phyloP scores from a whole-genome alignment of 805 yeast genomes.

The Dipodascopsis tothii region DNA sequence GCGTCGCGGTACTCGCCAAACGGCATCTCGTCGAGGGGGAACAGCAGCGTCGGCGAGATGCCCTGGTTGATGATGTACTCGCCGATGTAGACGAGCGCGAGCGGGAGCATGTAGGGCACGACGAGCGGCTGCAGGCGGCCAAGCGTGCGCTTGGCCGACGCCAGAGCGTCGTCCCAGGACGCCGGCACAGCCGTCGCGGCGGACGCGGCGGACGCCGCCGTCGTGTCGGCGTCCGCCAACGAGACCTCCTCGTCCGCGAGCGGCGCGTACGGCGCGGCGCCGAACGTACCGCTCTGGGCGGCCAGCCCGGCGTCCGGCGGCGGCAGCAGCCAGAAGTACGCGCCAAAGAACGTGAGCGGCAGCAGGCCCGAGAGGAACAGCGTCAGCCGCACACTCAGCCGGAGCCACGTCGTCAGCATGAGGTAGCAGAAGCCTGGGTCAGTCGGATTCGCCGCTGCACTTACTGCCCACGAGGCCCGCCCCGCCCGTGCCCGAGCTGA shows the following conservation, averaged over 20 bases:
- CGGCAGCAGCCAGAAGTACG: slow-evolving; percentile 31
- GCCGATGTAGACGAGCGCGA: slow-evolving; percentile 71
- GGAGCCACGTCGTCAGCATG: slow-evolving; percentile 62
- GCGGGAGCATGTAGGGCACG: slow-evolving; percentile 65
- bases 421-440: slow-evolving; percentile 46
- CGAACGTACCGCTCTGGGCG: slow-evolving; percentile 13
- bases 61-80: slow-evolving; percentile 92
- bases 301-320: slow-evolving; percentile 18
- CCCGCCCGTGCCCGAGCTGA: slow-evolving; percentile 93
- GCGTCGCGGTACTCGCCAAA: slow-evolving; percentile 69
- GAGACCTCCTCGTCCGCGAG: slow-evolving; percentile 5
- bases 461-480: slow-evolving; percentile 80
- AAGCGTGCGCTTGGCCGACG: slow-evolving; percentile 19
- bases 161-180: slow-evolving; percentile 9
- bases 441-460: slow-evolving; percentile 1
- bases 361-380: slow-evolving; percentile 48
- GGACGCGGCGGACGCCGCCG: neutral
- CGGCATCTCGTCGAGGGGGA: slow-evolving; percentile 64
- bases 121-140: slow-evolving; percentile 28
- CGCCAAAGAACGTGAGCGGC: slow-evolving; percentile 30
- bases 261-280: slow-evolving; percentile 4
- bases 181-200: neutral
- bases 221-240: neutral
- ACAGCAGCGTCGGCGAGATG: slow-evolving; percentile 77
- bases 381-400: slow-evolving; percentile 46